phyloP scores from a whole-genome alignment of 805 yeast species.

The Saccharomycopsis amapae region DNA sequence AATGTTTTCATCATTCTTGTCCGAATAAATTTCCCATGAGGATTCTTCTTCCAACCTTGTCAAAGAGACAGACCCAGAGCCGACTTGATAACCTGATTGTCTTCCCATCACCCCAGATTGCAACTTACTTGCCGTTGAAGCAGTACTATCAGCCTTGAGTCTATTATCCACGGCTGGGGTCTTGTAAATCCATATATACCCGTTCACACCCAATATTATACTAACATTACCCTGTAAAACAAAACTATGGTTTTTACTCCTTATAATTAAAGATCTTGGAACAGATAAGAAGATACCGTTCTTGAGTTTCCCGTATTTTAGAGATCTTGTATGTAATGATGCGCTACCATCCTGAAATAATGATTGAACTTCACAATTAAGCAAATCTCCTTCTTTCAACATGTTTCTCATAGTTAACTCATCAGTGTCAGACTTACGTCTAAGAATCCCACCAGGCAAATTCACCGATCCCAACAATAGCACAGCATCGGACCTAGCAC shows the following conservation, averaged over 20 bases:
- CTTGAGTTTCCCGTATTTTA: constrained; percentile 90
- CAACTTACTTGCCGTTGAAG: constrained; percentile 25
- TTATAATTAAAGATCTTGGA: constrained; percentile 74
- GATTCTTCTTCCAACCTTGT: constrained; percentile 89
- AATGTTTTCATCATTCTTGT: constrained; percentile 68
- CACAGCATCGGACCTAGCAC: constrained; percentile 89
- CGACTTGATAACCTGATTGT: constrained; percentile 38
- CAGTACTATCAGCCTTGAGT: constrained; percentile 22
- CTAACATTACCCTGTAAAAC: constrained; percentile 92
- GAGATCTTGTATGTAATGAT: constrained; percentile 87
- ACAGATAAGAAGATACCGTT: constrained; percentile 80
- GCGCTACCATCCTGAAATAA: constrained; percentile 87
- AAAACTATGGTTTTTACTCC: constrained; percentile 83
- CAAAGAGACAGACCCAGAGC: constrained; percentile 57
- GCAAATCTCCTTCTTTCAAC: constrained; percentile 89
- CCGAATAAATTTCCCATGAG: constrained; percentile 92
- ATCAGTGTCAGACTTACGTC: constrained; percentile 91
- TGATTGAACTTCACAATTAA: constrained; percentile 94
- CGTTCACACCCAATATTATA: constrained; percentile 87
- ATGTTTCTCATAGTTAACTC: constrained; percentile 94
- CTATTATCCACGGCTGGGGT: constrained; percentile 34
- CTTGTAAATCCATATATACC: constrained; percentile 86
- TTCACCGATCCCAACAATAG: constrained; percentile 92
- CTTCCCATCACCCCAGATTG: constrained; percentile 29
- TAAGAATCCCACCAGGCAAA: constrained; percentile 91